Conservation (phyloP, 768 basidiomycete genomes). For the Tylopilus sp. region DNA sequence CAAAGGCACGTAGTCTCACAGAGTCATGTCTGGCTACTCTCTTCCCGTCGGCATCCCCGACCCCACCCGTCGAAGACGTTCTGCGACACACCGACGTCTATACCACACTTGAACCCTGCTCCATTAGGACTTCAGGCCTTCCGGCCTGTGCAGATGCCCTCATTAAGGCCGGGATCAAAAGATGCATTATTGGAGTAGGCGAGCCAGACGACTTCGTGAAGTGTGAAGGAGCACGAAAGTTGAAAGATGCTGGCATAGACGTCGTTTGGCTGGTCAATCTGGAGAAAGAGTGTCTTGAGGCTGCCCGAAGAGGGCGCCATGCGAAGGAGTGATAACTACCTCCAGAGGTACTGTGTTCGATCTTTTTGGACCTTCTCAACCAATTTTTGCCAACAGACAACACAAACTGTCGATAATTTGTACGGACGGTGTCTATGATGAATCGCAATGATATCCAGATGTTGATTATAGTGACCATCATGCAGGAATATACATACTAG, state of each 20-base stretch:
- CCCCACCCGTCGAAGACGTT: conserved; percentile 40
- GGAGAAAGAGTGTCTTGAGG: conserved; percentile 75
- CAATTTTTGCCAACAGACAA: no score
- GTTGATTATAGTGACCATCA: no score
- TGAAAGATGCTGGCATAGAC: conserved; percentile 68
- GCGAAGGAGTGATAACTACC: not conserved
- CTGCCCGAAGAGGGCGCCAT: conserved; percentile 63
- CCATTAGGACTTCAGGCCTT: conserved; percentile 81
- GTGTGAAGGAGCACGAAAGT: conserved; percentile 79
- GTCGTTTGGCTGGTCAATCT: conserved; percentile 73
- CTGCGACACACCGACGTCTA: conserved; percentile 72
- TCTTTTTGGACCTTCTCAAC: conserved; percentile 1
- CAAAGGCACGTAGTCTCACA: conserved; percentile 58
- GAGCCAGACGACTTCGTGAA: conserved; percentile 94
- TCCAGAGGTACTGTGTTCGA: no score
- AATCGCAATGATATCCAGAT: no score
- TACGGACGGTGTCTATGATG: no score
- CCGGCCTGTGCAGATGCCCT: conserved; percentile 84
- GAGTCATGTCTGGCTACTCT: conserved; percentile 41
- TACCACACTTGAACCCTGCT: conserved; percentile 97
- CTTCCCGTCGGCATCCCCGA: conserved; percentile 35
- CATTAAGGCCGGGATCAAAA: conserved; percentile 61
- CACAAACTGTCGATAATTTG: no score
- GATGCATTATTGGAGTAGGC: conserved; percentile 84
- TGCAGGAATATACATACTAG: no score